phyloP scores from a whole-genome alignment of 495 filamentous ascomycete species.

The Lasiosphaeria ovina region DNA sequence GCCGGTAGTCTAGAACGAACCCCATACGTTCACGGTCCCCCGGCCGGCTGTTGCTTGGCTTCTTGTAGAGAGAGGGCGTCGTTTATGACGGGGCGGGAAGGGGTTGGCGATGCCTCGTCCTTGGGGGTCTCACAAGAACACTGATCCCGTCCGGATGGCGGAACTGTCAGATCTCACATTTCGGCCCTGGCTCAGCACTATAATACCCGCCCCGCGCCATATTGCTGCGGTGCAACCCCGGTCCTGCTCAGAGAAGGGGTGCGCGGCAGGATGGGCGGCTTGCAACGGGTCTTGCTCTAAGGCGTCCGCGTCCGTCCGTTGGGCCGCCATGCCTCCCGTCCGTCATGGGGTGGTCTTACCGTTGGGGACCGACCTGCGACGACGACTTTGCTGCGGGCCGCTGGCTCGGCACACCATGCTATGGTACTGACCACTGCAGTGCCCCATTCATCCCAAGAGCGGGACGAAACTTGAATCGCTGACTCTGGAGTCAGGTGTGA shows the following conservation, averaged over 20 bases:
- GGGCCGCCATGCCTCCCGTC: constrained; percentile 10
- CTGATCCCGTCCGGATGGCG: constrained; percentile 10
- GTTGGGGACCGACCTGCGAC: constrained; percentile 16
- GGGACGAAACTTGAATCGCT: background rate
- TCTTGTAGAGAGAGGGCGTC: background rate
- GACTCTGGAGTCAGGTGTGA: background rate
- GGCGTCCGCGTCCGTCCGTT: constrained; percentile 3
- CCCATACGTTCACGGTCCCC: background rate
- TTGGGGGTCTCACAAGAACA: constrained; percentile 18
- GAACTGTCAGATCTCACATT: constrained; percentile 34
- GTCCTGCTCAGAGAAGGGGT: background rate
- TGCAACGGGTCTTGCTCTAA: constrained; percentile 13
- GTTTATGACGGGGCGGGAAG: constrained; percentile 3
- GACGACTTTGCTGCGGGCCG: constrained; percentile 2
- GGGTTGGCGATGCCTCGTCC: constrained; percentile 13
- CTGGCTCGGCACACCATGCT: background rate
- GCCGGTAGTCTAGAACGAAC: background rate
- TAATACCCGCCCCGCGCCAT: constrained; percentile 16
- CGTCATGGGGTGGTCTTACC: constrained; percentile 6
- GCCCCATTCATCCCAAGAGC: background rate
- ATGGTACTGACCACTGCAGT: background rate
- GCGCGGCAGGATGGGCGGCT: constrained; percentile 13
- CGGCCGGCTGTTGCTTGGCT: background rate
- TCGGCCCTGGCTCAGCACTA: constrained; percentile 13
- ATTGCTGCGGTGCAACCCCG: constrained; percentile 22